Conservation (phyloP, 2,329 filamentous ascomycete species). For the Trichothecium sympodiale region DNA sequence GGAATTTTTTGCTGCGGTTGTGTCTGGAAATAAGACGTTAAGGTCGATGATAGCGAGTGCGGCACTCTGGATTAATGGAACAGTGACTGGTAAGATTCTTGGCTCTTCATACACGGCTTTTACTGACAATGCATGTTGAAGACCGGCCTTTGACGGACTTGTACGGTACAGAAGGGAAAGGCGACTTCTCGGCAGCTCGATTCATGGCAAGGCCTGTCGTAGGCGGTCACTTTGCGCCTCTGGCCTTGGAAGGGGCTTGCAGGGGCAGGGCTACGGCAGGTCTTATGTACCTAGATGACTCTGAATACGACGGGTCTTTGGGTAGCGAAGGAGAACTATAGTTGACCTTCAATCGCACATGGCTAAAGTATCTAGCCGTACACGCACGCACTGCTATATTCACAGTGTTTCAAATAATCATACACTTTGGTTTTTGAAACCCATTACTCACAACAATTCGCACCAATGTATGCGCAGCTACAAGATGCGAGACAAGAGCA, state of each 20-base stretch:
- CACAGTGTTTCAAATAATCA: too few species aligned
- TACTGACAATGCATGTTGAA: constrained; percentile 7
- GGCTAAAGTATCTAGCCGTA: too few species aligned
- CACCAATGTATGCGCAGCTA: too few species aligned
- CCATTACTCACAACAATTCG: too few species aligned
- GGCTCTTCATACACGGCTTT: constrained; percentile 3
- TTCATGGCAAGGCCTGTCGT: constrained; percentile 80
- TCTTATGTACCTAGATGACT: constrained; percentile 38
- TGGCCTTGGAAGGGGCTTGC: constrained; percentile 73
- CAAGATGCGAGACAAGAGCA: too few species aligned
- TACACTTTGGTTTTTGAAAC: too few species aligned
- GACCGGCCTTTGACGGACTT: constrained; percentile 72
- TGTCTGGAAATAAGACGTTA: constrained; percentile 57
- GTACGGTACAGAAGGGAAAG: constrained; percentile 68
- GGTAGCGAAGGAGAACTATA: not conserved
- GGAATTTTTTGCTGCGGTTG: constrained; percentile 80
- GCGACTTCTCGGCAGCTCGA: constrained; percentile 60
- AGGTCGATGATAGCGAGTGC: constrained; percentile 63
- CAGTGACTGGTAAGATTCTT: constrained; percentile 51
- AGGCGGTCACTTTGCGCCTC: constrained; percentile 75
- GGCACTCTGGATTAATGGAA: constrained; percentile 77
- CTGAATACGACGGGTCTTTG: not conserved
- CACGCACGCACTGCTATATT: too few species aligned
- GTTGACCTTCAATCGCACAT: not conserved
- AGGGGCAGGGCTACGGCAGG: constrained; percentile 53